Conservation (phyloP, 2,329 filamentous ascomycete species). For the Beauveria sp. region DNA sequence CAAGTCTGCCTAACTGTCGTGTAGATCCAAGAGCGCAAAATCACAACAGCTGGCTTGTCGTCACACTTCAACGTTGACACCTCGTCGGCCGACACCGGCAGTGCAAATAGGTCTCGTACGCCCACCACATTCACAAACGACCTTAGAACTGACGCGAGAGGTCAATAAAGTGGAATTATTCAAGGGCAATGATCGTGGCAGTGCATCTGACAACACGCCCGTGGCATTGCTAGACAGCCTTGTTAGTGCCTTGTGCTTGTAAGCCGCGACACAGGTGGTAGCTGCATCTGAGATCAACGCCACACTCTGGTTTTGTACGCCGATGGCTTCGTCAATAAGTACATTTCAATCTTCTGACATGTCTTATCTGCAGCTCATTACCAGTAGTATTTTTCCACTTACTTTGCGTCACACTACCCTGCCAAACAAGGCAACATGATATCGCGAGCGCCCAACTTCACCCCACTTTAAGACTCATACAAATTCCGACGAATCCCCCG, state of each 20-base stretch:
- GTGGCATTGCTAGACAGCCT: not conserved
- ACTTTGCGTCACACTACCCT: not conserved
- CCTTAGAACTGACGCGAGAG: too few species aligned
- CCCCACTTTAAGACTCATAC: slow-evolving; percentile 6
- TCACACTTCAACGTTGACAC: too few species aligned
- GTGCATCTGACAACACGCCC: not conserved
- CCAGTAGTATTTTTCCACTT: not conserved
- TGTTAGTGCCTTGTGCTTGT: not conserved
- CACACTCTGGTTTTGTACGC: not conserved
- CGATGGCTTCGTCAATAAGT: not conserved
- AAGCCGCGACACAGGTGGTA: not conserved
- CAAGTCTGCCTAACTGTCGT: too few species aligned
- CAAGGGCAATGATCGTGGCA: not conserved
- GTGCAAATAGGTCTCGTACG: too few species aligned
- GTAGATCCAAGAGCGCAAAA: too few species aligned
- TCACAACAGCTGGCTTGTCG: too few species aligned
- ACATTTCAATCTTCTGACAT: too few species aligned
- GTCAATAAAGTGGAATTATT: not conserved
- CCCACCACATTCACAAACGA: too few species aligned
- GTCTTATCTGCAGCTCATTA: too few species aligned
- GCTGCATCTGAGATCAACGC: not conserved
- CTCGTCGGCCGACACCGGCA: too few species aligned
- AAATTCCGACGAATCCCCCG: not conserved
- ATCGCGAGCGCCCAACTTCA: not conserved
- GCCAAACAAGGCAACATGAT: not conserved